Evolutionary conservation across 306 rosid species (phyloP).

Genomic region (Sicyos baderoa): DNA sequence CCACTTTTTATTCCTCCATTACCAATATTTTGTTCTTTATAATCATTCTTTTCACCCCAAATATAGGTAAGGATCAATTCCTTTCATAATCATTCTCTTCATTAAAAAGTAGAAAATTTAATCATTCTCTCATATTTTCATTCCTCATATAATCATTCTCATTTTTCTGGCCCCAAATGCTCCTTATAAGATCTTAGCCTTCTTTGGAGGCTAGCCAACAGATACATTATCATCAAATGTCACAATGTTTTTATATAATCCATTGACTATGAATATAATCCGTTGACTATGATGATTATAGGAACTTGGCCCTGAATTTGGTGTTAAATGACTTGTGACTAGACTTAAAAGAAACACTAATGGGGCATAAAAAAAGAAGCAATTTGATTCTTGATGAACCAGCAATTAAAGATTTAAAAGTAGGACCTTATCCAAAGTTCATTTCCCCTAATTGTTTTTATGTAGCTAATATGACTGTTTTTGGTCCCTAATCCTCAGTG

Average conservation of each 20-base stretch:
- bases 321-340: neutral
- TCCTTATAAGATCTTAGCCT: neutral
- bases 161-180: too few species aligned
- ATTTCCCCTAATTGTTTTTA: neutral
- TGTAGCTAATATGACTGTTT: neutral
- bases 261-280: neutral
- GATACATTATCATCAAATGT: slow-evolving; percentile 7
- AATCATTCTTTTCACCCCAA: too few species aligned
- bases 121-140: too few species aligned
- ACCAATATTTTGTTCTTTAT: too few species aligned
- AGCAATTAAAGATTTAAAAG: neutral
- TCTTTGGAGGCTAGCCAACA: neutral
- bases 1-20: too few species aligned
- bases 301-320: too few species aligned
- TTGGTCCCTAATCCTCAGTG: neutral
- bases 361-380: neutral
- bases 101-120: too few species aligned
- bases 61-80: too few species aligned
- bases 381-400: slow-evolving; percentile 2
- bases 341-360: neutral
- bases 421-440: neutral
- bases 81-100: too few species aligned
- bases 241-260: neutral
- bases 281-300: neutral
- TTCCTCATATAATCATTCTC: too few species aligned